Percentiles rank a stretch among this genome's conserved stretches.
phyloP scores from a whole-genome alignment of 805 yeast genomes.

The Lipomyces kockii region DNA sequence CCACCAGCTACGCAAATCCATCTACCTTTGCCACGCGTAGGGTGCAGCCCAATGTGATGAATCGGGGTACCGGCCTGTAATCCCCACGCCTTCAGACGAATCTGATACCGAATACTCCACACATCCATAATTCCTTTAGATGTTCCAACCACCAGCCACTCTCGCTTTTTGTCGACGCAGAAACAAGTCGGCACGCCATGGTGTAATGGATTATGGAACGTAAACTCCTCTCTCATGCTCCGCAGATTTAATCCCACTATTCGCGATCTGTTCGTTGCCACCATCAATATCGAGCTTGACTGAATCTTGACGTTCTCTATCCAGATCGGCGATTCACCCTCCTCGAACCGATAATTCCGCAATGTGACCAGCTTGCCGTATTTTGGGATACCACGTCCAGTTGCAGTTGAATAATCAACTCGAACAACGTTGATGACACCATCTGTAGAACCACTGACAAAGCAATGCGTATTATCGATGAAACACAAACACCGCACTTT shows the following conservation, averaged over 20 bases:
- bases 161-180: constrained; percentile 55
- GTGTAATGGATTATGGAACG: constrained; percentile 58
- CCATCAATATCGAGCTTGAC: constrained; percentile 53
- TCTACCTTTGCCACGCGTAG: constrained; percentile 50
- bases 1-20: constrained; percentile 72
- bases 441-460: constrained; percentile 43
- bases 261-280: constrained; percentile 58
- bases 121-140: constrained; percentile 70
- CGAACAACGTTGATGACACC: constrained; percentile 42
- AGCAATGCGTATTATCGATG: constrained; percentile 41
- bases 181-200: constrained; percentile 72
- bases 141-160: constrained; percentile 79
- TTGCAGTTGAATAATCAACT: constrained; percentile 36
- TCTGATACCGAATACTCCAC: constrained; percentile 78
- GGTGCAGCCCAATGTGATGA: constrained; percentile 52
- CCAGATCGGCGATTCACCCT: constrained; percentile 52
- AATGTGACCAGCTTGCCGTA: constrained; percentile 44
- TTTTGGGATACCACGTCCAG: constrained; percentile 30
- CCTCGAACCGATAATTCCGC: constrained; percentile 50
- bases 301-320: constrained; percentile 51
- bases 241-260: constrained; percentile 63
- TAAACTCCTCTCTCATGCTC: constrained; percentile 50
- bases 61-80: constrained; percentile 59
- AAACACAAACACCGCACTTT: constrained; percentile 42
- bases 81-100: constrained; percentile 65